Base-by-base conservation (phyloP, 257 asterid species). In the Rehmannia glutinosa region DNA sequence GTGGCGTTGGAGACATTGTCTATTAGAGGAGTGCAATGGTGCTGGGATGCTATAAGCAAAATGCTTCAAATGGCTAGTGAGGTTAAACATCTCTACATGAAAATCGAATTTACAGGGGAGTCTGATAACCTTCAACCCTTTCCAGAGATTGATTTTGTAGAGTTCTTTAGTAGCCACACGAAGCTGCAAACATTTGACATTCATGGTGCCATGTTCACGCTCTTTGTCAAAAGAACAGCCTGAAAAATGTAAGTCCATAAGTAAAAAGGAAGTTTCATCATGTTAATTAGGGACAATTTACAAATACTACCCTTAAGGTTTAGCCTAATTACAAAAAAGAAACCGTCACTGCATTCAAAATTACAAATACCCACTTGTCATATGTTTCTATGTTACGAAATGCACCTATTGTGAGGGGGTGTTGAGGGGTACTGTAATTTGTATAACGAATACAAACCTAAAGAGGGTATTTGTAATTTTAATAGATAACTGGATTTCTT, bases 141-240 rank as follows among this genome's bases (percentile, higher is more conserved):
- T 56, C 97, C 96, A 0, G 94, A 88, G 80, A 77, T 90, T 57
- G 95, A 93, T 68, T 72, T 93, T 33, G 97, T 85, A 2, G 96
- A 90, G 33, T 93, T 93, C 92, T 93, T 93, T 69, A 90, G 90
- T 81, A 76, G 77, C 73, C 99, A 90, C 51, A 88, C 88, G 13
- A 93, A 86, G 89, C 83, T 93, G 43, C 82, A 75, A 61, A 86
- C 81, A 1, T 86, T 93, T 38, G 97, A 88, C 55, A 79, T 90
- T 51, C 97, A 90, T 33, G 98, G 98, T 38, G 98, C 98, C 54
- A 86, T 93, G 94, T 90, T 93, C 74, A 95, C 98, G 97, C 97
- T 38, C 84, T 93, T 64, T 88, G 96, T 78, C 98, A 93, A 72
- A 88, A 88, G 82, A 88, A 88, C 84, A 93, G 98, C 82, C 81